phyloP scores from a whole-genome alignment of 202 grass and related monocot genomes.

The Digitaria exilis region DNA sequence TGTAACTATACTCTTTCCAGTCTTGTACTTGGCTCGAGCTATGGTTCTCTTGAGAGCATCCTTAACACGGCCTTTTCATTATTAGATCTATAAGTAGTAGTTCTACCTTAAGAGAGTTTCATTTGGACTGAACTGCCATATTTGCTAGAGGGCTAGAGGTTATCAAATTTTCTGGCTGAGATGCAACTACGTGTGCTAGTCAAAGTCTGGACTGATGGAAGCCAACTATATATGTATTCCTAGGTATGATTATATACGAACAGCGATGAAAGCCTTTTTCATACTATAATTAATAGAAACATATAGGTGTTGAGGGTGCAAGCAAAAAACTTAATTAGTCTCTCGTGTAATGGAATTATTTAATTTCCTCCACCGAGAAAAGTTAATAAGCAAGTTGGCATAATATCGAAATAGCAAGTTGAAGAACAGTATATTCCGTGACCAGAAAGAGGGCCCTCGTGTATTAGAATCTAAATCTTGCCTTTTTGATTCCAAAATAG shows the following conservation, averaged over 20 bases:
- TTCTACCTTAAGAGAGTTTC: background rate
- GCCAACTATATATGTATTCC: too few relatives aligned
- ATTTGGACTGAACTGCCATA: background rate
- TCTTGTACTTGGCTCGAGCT: background rate
- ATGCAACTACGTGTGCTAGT: too few relatives aligned
- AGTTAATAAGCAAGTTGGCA: background rate
- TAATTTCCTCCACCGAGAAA: background rate
- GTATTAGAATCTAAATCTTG: constrained; percentile 38
- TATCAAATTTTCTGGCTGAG: background rate
- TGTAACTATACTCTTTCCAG: too few relatives aligned
- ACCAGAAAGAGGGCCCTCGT: constrained; percentile 12
- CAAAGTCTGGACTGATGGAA: too few relatives aligned
- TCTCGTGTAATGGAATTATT: background rate
- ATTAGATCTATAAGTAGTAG: background rate
- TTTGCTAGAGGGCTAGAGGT: background rate
- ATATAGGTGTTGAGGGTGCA: background rate
- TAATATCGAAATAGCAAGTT: constrained; percentile 45
- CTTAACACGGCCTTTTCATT: background rate
- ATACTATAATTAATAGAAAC: background rate
- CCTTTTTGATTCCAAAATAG: constrained; percentile 16
- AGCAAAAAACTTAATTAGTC: background rate
- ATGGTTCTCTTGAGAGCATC: background rate
- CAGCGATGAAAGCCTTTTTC: background rate
- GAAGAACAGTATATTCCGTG: constrained; percentile 23
- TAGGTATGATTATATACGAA: background rate